A percentile compares a stretch with the other conserved stretches of the same genome.
Conservation (phyloP, 176 grass and related monocot genomes). For the Lolium rigidum region DNA sequence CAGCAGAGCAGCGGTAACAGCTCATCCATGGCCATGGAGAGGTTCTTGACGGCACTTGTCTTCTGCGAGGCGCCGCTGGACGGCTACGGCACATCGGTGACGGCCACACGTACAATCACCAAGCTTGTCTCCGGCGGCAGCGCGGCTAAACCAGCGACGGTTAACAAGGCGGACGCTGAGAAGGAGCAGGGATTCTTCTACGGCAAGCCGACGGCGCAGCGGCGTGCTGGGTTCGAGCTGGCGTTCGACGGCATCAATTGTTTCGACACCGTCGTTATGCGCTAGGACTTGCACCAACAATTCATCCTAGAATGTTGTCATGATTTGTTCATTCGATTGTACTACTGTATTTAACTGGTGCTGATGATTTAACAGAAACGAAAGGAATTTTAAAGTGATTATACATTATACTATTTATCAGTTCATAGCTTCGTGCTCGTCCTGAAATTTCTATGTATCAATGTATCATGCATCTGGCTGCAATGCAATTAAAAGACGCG, state of each 20-base stretch:
- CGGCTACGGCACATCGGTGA: not conserved
- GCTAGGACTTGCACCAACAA: not conserved
- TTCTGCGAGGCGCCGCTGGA: conserved; percentile 50
- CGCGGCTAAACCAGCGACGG: no score
- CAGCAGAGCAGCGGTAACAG: not conserved
- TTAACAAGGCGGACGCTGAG: not conserved
- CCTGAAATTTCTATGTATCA: no score
- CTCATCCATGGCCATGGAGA: conserved; percentile 23
- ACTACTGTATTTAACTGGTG: not conserved
- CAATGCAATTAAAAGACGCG: no score
- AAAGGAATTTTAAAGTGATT: not conserved
- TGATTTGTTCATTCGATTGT: not conserved
- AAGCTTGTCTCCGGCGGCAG: not conserved
- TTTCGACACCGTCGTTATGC: conserved; percentile 33
- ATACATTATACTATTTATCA: not conserved
- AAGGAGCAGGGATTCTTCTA: not conserved
- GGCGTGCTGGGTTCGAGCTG: not conserved
- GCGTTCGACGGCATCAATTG: conserved; percentile 28
- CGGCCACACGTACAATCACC: not conserved
- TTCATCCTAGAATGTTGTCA: not conserved
- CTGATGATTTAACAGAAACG: not conserved
- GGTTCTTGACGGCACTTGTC: conserved; percentile 22
- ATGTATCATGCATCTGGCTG: no score
- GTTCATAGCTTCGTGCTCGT: no score
- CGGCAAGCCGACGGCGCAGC: not conserved